Evolutionary conservation across 2,329 filamentous ascomycete genomes (phyloP).

Genomic region (Ophiocordyceps camponoti-rufipedis): DNA sequence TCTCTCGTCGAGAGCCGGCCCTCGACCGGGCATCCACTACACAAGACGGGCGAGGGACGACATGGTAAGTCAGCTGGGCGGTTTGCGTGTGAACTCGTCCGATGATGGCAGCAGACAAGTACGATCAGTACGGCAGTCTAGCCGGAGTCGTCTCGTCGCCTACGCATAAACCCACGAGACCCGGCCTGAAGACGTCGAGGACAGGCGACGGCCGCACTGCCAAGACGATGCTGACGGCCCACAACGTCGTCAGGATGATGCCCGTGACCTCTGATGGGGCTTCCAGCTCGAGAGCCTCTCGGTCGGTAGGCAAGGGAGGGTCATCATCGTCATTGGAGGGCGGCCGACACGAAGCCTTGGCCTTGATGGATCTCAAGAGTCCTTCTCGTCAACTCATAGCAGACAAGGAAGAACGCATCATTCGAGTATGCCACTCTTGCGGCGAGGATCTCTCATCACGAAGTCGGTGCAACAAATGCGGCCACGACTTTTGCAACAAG

Average conservation of each 20-base stretch:
- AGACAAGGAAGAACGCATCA: slow-evolving; percentile 7
- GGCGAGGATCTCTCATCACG: slow-evolving; percentile 19
- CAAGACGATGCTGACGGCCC: neutral
- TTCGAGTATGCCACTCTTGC: slow-evolving; percentile 31
- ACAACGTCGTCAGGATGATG: neutral
- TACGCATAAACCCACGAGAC: neutral
- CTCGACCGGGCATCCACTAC: neutral
- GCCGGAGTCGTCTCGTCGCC: slow-evolving; percentile 1
- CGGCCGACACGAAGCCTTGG: slow-evolving; percentile 22
- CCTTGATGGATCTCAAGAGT: slow-evolving; percentile 27
- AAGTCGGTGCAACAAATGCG: slow-evolving; percentile 26
- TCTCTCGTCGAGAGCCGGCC: slow-evolving; percentile 3
- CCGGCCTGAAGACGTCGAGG: slow-evolving; percentile 2
- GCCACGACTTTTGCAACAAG: slow-evolving; percentile 29
- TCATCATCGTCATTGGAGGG: slow-evolving; percentile 14
- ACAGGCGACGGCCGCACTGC: neutral
- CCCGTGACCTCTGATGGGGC: neutral
- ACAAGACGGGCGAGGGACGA: slow-evolving; percentile 8
- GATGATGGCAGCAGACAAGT: neutral
- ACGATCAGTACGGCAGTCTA: slow-evolving; percentile 1
- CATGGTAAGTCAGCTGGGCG: neutral
- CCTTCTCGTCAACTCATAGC: slow-evolving; percentile 8
- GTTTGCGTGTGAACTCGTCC: neutral
- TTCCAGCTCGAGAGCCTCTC: neutral
- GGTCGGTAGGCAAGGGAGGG: neutral